Evolutionary conservation across 2,329 filamentous ascomycete species (phyloP).

Genomic region (Neonectria sp.): DNA sequence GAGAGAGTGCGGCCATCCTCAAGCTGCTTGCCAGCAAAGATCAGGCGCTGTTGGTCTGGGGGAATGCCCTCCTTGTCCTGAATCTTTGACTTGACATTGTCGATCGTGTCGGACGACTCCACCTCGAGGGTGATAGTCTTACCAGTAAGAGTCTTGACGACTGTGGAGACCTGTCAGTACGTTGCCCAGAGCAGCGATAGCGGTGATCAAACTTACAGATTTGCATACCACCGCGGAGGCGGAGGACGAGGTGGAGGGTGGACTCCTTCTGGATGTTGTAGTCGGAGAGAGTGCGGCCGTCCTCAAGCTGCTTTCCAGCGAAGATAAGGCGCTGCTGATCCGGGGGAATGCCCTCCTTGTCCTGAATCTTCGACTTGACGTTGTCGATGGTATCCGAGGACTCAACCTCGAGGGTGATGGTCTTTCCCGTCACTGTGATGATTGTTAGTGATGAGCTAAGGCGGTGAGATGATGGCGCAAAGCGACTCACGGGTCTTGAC

Average conservation of each 20-base stretch:
- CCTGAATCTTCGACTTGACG: slow-evolving; percentile 97
- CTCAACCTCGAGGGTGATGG: slow-evolving; percentile 77
- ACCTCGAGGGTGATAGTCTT: slow-evolving; percentile 96
- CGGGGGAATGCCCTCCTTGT: slow-evolving; percentile 97
- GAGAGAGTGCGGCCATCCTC: slow-evolving; percentile 92
- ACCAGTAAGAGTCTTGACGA: slow-evolving; percentile 89
- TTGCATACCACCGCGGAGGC: slow-evolving; percentile 77
- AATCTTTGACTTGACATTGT: slow-evolving; percentile 97
- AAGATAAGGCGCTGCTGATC: slow-evolving; percentile 98
- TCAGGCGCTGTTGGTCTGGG: slow-evolving; percentile 94
- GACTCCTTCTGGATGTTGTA: slow-evolving; percentile 75
- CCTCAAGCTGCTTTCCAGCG: slow-evolving; percentile 96
- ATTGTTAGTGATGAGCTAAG: slow-evolving; percentile 40
- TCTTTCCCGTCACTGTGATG: slow-evolving; percentile 77
- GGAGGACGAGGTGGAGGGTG: slow-evolving; percentile 82
- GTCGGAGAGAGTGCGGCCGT: slow-evolving; percentile 75
- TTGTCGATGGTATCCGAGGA: slow-evolving; percentile 96
- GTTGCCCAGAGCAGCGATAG: background rate
- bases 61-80: slow-evolving; percentile 98
- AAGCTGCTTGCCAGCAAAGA: slow-evolving; percentile 96
- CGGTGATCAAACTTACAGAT: slow-evolving; percentile 69
- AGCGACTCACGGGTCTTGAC: slow-evolving; percentile 89
- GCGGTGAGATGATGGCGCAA: slow-evolving; percentile 30
- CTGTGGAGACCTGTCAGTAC: slow-evolving; percentile 45
- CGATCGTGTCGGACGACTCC: slow-evolving; percentile 91